Evolutionary conservation across 352 stramenopile genomes (phyloP), one percentile per base, ranked within the genome.

Genomic region (Plasmopara halstedii): DNA sequence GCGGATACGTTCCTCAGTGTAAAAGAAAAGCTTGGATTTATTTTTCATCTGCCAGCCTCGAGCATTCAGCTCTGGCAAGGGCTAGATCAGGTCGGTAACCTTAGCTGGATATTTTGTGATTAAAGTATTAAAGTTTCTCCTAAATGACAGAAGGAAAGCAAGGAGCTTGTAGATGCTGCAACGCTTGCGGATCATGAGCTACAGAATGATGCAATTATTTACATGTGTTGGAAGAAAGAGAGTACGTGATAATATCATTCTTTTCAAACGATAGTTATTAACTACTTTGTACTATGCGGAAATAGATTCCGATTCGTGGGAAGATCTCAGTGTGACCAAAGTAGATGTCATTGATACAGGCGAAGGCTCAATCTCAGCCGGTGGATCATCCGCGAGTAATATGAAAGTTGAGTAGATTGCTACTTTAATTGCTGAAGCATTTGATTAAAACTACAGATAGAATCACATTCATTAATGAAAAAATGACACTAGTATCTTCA

Each of bases 171-270:
- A 41, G 82, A 95, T 49, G 70, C 80, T 0, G 77, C 79, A 13
- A 88, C 80, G 27, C 62, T 95, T 11, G 70, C 69, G 4, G 83
- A 95, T 51, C 77, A 94, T 53, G 77, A 91, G 39, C 42, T 95
- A 23, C 64, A 84, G 54, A 93, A 92, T 53, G 81, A 93, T 56
- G 55, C 76, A 14, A 60, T 92, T 26, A 41, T 95, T 17, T 95
- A 88, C 65, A 84, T 93, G 62, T 89, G 83, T 61, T 85, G 79
- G 63, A 88, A 87, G 62, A 92, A 88, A 85, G 80, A 88, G 69
- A 83, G 72, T 86, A 54, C 52, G 73, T 77, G 19, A 5, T 26
- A 27, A 22, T 36, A 38, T 19, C 50, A 42, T 34, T n/a, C 47
- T 25, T n/a, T 33, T 32, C 43, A n/a, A n/a, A 11, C 29, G 34